Conservation (phyloP, 495 filamentous ascomycete genomes). For the Xylaria scruposa region DNA sequence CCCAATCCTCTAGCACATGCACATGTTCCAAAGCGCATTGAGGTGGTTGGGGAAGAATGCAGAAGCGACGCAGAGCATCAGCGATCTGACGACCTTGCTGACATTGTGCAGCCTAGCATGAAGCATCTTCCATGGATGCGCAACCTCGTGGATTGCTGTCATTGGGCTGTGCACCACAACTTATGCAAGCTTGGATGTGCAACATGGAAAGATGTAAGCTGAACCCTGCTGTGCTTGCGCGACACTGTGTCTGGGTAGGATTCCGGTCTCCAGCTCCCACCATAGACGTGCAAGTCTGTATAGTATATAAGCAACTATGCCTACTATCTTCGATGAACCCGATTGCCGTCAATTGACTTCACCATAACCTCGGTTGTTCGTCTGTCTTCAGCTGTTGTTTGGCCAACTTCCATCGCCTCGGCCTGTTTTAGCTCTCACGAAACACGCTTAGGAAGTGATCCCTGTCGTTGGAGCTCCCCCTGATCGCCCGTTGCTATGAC, state of each 20-base stretch:
- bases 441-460: neutral
- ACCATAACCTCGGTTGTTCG: slow-evolving; percentile 15
- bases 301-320: slow-evolving; percentile 4
- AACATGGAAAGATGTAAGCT: slow-evolving; percentile 31
- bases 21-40: slow-evolving; percentile 5
- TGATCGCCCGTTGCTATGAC: slow-evolving; percentile 42
- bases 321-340: neutral
- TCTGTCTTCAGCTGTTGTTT: slow-evolving; percentile 9
- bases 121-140: slow-evolving; percentile 37
- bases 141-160: slow-evolving; percentile 39
- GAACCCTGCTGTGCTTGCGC: slow-evolving; percentile 32
- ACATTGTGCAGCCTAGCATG: slow-evolving; percentile 29
- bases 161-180: slow-evolving; percentile 37
- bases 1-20: neutral
- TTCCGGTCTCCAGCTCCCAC: slow-evolving; percentile 11
- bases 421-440: slow-evolving; percentile 4
- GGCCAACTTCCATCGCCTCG: slow-evolving; percentile 20
- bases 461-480: slow-evolving; percentile 33
- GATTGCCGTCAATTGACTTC: neutral
- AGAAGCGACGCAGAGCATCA: slow-evolving; percentile 3
- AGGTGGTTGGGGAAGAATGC: slow-evolving; percentile 19
- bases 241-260: slow-evolving; percentile 25
- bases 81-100: slow-evolving; percentile 8
- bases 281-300: neutral
- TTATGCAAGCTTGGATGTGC: slow-evolving; percentile 39